Evolutionary conservation across 805 yeast genomes (phyloP), one percentile per base, ranked within the genome.

Genomic region (Starmerella vitae): DNA sequence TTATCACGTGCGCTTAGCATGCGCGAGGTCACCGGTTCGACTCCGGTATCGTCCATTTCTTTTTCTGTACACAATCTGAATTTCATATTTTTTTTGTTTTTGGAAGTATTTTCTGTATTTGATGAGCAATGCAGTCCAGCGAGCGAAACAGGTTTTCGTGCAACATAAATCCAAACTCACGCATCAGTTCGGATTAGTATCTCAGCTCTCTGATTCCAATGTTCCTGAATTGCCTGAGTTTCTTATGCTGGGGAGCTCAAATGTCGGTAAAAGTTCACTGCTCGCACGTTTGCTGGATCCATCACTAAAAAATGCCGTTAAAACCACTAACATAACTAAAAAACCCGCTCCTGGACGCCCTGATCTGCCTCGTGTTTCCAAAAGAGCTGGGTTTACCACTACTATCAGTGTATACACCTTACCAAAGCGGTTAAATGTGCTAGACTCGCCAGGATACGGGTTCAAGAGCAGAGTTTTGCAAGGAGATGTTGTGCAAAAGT

Each of bases 381-480:
- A 42, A 61, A 63, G 44, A 74, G 76, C 17, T 82, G 80, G 5
- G 1, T 70, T 61, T 45, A 72, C 77, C 0, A 64, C 64, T 41
- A 63, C 88, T 3, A 60, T 85, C 52, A 81, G 80, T 53, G 75
- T 82, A 46, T 85, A 68, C 59, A 78, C 74, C 42, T 59, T 80
- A 10, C 79, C 79, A 3, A 70, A 71, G 35, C 62, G 67, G 39
- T 62, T 86, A 32, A 63, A 83, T 44, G 51, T 86, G 3, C 71
- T 84, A 2, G 97, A 86, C 54, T 70, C 84, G 19, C 97, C 97
- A 1, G 97, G 97, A 0, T 86, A 86, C 56, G 97, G 97, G 2
- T 67, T 60, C 29, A 72, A 68, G 44, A 85, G 93, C 14, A 68
- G 67, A 13, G 53, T 51, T 7, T 60, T 64, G 47, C 94, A 86